phyloP scores from a whole-genome alignment of 177 flowering plant genomes.

The Vitis hybrid region DNA sequence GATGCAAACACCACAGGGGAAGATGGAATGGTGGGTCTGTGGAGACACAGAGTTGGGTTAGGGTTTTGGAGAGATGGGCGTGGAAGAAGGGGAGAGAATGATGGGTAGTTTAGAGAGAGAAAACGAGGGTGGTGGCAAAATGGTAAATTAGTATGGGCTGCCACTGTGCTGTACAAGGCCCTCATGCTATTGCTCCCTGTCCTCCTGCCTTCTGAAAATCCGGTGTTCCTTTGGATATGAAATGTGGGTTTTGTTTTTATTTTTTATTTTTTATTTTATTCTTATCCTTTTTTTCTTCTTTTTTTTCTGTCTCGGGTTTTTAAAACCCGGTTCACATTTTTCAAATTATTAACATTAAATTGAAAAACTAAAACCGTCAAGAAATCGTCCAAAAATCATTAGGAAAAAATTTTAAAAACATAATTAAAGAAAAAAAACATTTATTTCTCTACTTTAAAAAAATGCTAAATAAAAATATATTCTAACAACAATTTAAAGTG shows the following conservation, averaged over 20 bases:
- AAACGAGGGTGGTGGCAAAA: slow-evolving; percentile 26
- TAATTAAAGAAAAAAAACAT: no score
- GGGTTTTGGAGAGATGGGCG: slow-evolving; percentile 14
- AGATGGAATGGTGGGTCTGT: slow-evolving; percentile 1
- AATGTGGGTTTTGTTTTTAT: not conserved
- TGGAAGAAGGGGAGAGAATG: slow-evolving; percentile 8
- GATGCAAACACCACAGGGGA: slow-evolving; percentile 7
- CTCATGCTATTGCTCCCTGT: slow-evolving; percentile 11
- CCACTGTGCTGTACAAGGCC: slow-evolving; percentile 6
- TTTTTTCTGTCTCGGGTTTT: no score
- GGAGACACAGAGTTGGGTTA: not conserved
- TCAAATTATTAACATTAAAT: no score
- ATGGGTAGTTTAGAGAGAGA: slow-evolving; percentile 20
- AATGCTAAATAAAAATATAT: no score
- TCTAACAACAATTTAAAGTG: no score
- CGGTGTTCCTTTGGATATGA: not conserved
- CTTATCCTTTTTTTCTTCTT: no score
- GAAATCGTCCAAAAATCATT: no score
- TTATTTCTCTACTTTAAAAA: no score
- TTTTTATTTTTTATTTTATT: not conserved
- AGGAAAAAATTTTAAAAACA: no score
- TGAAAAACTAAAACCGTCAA: no score
- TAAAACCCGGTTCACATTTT: no score
- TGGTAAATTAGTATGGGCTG: slow-evolving; percentile 28
- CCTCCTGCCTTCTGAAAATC: not conserved